phyloP scores from a whole-genome alignment of 2,329 filamentous ascomycete genomes.

The Kalmusia sp. region DNA sequence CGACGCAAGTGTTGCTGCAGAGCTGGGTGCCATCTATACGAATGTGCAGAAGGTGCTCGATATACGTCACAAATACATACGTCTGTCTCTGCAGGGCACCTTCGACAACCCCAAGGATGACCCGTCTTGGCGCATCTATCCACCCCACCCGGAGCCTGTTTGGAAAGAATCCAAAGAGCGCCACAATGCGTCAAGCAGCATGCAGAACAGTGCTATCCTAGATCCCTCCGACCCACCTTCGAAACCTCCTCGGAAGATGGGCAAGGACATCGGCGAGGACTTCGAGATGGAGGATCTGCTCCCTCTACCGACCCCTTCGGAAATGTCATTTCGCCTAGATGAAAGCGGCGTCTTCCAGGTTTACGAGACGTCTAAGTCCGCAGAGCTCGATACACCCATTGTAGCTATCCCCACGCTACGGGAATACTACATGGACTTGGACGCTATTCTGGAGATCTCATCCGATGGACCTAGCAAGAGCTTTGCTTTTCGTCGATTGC shows the following conservation, averaged over 20 bases:
- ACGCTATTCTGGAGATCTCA: slow-evolving; percentile 84
- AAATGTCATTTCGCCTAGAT: slow-evolving; percentile 81
- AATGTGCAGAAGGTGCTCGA: slow-evolving; percentile 92
- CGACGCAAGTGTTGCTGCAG: slow-evolving; percentile 81
- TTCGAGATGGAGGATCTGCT: slow-evolving; percentile 82
- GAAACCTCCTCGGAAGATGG: slow-evolving; percentile 76
- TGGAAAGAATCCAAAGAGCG: slow-evolving; percentile 71
- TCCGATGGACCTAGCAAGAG: slow-evolving; percentile 97
- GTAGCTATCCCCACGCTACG: slow-evolving; percentile 88
- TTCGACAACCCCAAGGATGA: slow-evolving; percentile 89
- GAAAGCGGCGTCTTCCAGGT: slow-evolving; percentile 90
- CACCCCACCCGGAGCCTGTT: slow-evolving; percentile 86
- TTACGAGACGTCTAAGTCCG: slow-evolving; percentile 72
- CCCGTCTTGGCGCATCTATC: slow-evolving; percentile 85
- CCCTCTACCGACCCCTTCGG: slow-evolving; percentile 73
- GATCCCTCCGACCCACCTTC: slow-evolving; percentile 40
- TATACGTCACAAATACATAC: slow-evolving; percentile 85
- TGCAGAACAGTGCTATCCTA: slow-evolving; percentile 47
- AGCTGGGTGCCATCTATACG: slow-evolving; percentile 84
- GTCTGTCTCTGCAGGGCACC: slow-evolving; percentile 80
- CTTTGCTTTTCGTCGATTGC: slow-evolving; percentile 91
- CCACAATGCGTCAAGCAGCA: slow-evolving; percentile 43
- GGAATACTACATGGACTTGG: slow-evolving; percentile 95
- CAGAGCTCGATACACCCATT: slow-evolving; percentile 70
- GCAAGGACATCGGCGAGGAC: slow-evolving; percentile 89